Base-by-base conservation (phyloP, 2,329 filamentous ascomycete genomes). In the Pseudogymnoascus sp. region DNA sequence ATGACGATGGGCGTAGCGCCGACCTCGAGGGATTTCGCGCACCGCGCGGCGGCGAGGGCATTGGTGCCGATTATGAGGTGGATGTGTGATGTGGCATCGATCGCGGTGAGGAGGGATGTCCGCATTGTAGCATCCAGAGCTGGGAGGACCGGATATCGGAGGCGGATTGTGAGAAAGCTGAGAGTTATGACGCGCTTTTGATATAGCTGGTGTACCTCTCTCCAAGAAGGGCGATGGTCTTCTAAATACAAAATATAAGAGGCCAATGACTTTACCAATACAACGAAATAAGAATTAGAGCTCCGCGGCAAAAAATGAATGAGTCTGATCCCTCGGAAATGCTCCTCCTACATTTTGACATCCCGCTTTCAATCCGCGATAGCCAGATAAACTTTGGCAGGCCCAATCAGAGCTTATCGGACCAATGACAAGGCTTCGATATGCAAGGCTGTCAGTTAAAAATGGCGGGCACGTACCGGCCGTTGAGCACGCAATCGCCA, bases 51-150 rank as follows among this genome's bases (percentile, higher is more conserved):
- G n/a, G 94, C 93, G 42, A 99, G 82, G 12, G 93, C 86, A 71
- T 92, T 94, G 35, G 88, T 87, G 64, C 94, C 94, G 66, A 97
- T 76, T 70, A 99, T 84, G 64, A 99, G 81, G 74, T 99, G 94
- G 42, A 92, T 75, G 72, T 91, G 88, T 59, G 79, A 82, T 60
- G 80, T 80, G 71, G 85, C 87, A 73, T 92, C 86, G 67, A 88
- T 81, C 59, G 89, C 86, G 53, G 89, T 88, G 59, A 95, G 84
- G 61, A 95, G 80, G 3, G 87, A 79, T 11, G 47, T 66, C 40
- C 23, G 63, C 33, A 66, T 67, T 14, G 23, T 56, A 56, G 47
- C 47, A 28, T 28, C 23, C 47, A 28, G 23, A 56, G 47, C 5
- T 25, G 3, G 21, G 10, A 10, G 47, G 47, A 33, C 7, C 23